phyloP scores from a whole-genome alignment of 805 yeast genomes.

The Clavispora asparagi region DNA sequence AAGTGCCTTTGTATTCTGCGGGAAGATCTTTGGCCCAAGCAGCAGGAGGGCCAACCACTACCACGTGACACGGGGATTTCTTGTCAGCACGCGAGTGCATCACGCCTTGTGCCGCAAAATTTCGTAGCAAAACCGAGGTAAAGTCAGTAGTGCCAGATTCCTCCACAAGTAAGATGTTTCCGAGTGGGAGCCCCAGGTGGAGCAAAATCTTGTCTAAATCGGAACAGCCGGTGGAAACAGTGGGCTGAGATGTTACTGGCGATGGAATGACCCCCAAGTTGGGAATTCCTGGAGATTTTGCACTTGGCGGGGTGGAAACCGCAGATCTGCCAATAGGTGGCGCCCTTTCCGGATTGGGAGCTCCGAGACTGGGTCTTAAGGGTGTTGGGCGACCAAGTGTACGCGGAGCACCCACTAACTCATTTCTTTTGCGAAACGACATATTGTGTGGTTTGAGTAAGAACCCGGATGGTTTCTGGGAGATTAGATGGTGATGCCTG shows the following conservation, averaged over 20 bases:
- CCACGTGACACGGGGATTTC: slow-evolving; percentile 46
- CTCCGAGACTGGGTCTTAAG: not conserved
- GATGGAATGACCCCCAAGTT: slow-evolving; percentile 75
- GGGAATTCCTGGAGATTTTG: not conserved
- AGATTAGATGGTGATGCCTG: not conserved
- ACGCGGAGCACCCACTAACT: slow-evolving; percentile 28
- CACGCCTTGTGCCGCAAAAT: slow-evolving; percentile 74
- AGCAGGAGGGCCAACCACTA: slow-evolving; percentile 56
- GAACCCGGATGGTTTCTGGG: not conserved
- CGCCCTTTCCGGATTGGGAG: not conserved
- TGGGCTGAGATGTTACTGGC: slow-evolving; percentile 62
- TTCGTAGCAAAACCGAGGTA: slow-evolving; percentile 60
- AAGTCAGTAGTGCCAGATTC: slow-evolving; percentile 90
- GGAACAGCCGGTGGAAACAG: slow-evolving; percentile 73
- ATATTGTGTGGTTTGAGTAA: slow-evolving; percentile 18
- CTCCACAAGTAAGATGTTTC: slow-evolving; percentile 63
- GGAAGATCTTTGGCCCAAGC: slow-evolving; percentile 70
- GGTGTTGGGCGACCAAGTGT: not conserved
- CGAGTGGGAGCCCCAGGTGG: slow-evolving; percentile 85
- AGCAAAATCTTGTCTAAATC: slow-evolving; percentile 70
- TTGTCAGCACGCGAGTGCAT: slow-evolving; percentile 49
- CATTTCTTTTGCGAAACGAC: slow-evolving; percentile 60
- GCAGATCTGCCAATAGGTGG: not conserved
- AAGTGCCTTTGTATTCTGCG: slow-evolving; percentile 66
- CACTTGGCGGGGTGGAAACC: not conserved